phyloP scores from a whole-genome alignment of 1,139 yeast species.

The Saccharomycopsis hybrid region DNA sequence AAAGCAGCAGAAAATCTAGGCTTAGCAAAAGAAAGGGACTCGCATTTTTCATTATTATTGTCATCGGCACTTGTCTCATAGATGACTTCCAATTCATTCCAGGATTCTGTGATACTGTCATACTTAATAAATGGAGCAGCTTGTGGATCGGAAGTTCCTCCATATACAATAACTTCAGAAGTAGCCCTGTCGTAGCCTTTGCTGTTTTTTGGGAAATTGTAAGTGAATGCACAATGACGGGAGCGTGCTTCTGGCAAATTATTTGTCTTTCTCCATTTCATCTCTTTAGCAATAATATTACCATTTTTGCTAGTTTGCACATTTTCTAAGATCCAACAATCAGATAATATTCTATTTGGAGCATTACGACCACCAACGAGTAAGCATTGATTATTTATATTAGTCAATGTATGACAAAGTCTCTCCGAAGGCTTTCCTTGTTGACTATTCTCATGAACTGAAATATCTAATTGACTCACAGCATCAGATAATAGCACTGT shows the following conservation, averaged over 20 bases:
- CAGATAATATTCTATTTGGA: conserved; percentile 44
- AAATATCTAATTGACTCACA: not conserved
- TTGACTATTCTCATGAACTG: not conserved
- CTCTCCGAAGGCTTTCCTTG: conserved; percentile 34
- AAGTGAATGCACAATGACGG: conserved; percentile 1
- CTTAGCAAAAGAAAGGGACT: conserved; percentile 20
- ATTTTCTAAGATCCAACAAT: conserved; percentile 35
- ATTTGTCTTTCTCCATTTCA: conserved; percentile 37
- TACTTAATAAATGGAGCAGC: conserved; percentile 26
- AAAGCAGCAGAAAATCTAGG: conserved; percentile 32
- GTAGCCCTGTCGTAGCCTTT: too few relatives aligned
- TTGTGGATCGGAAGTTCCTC: conserved; percentile 36
- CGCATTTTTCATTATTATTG: not conserved
- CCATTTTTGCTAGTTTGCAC: too few relatives aligned
- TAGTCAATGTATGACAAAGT: conserved; percentile 61
- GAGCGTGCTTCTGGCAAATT: conserved; percentile 35
- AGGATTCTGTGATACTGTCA: conserved; percentile 24
- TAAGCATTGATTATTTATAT: conserved; percentile 30
- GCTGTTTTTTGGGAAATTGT: too few relatives aligned
- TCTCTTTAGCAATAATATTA: too few relatives aligned
- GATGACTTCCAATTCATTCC: conserved; percentile 23
- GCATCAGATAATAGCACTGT: conserved; percentile 14
- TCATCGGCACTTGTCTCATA: not conserved
- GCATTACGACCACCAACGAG: conserved; percentile 64
- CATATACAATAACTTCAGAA: conserved; percentile 42